phyloP scores from a whole-genome alignment of 2,329 filamentous ascomycete species.

The Byssothecium circinans region DNA sequence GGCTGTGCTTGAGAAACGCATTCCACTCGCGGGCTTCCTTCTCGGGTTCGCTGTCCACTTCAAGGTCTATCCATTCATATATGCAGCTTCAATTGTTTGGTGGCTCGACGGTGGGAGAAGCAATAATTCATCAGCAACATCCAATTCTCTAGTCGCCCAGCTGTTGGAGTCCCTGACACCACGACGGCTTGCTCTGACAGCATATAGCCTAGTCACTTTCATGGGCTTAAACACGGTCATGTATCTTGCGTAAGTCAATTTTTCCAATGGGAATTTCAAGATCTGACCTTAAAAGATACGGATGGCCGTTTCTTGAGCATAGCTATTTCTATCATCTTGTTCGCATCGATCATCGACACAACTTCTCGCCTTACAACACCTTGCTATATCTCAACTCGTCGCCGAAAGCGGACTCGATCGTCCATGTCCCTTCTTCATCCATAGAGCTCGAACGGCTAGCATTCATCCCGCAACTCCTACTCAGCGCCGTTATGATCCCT shows the following conservation, averaged over 20 bases:
- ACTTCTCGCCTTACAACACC: conserved; percentile 96
- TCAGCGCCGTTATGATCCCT: conserved; percentile 77
- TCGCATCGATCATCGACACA: conserved; percentile 93
- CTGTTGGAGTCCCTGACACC: conserved; percentile 31
- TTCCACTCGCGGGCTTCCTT: conserved; percentile 69
- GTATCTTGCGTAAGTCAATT: conserved; percentile 66
- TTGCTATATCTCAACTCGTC: conserved; percentile 85
- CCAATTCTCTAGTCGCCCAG: conserved; percentile 24
- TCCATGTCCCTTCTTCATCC: conserved; percentile 42
- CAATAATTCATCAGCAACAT: background rate
- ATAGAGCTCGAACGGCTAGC: conserved; percentile 73
- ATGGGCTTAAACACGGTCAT: conserved; percentile 72
- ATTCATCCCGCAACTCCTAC: conserved; percentile 82
- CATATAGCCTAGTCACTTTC: conserved; percentile 73
- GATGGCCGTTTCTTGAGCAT: conserved; percentile 78
- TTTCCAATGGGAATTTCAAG: background rate
- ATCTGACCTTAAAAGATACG: conserved; percentile 61
- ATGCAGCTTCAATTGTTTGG: conserved; percentile 78
- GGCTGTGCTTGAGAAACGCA: conserved; percentile 68
- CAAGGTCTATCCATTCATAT: conserved; percentile 99
- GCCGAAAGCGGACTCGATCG: conserved; percentile 25
- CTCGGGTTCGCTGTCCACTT: conserved; percentile 89
- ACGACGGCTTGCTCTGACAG: conserved; percentile 58
- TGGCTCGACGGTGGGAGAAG: conserved; percentile 66
- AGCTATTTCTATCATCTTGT: conserved; percentile 93